Conservation (phyloP, 257 asterid genomes). For the Primulina tabacum region DNA sequence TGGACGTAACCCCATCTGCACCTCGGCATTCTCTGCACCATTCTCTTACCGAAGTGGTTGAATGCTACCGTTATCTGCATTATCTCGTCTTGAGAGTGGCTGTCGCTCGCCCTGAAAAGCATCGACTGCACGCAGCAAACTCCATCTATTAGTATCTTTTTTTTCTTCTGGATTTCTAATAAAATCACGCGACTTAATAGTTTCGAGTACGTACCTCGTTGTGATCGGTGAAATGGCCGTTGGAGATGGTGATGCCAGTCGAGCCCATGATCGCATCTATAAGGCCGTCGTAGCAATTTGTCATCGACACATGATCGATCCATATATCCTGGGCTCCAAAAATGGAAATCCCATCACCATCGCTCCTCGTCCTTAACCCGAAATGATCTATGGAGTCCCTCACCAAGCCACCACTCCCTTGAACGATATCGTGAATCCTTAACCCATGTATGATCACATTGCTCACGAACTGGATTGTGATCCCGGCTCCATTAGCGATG, state of each 20-base stretch:
- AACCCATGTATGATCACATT: slow-evolving; percentile 42
- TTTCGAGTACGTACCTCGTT: slow-evolving; percentile 22
- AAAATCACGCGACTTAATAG: no score
- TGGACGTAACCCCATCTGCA: slow-evolving; percentile 32
- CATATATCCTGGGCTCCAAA: slow-evolving; percentile 36
- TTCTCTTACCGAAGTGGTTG: slow-evolving; percentile 51
- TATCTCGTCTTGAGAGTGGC: slow-evolving; percentile 18
- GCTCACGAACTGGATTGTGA: slow-evolving; percentile 36
- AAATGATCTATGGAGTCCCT: slow-evolving; percentile 34
- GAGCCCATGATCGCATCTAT: slow-evolving; percentile 40
- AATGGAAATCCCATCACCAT: slow-evolving; percentile 43
- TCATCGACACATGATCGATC: slow-evolving; percentile 45
- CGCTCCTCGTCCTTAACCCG: slow-evolving; percentile 30
- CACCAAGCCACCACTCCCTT: slow-evolving; percentile 32
- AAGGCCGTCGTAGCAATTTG: slow-evolving; percentile 32
- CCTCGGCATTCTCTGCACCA: slow-evolving; percentile 53
- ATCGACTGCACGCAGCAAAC: slow-evolving; percentile 23
- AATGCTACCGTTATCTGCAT: slow-evolving; percentile 57
- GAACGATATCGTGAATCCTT: slow-evolving; percentile 28
- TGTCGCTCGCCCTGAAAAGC: slow-evolving; percentile 36
- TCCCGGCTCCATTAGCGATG: slow-evolving; percentile 38
- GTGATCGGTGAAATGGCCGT: slow-evolving; percentile 40
- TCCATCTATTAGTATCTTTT: no score
- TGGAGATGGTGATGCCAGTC: slow-evolving; percentile 43
- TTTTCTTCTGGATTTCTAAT: no score